Evolutionary conservation across 1,139 yeast species (phyloP).

Genomic region (Protomyces inundatus): DNA sequence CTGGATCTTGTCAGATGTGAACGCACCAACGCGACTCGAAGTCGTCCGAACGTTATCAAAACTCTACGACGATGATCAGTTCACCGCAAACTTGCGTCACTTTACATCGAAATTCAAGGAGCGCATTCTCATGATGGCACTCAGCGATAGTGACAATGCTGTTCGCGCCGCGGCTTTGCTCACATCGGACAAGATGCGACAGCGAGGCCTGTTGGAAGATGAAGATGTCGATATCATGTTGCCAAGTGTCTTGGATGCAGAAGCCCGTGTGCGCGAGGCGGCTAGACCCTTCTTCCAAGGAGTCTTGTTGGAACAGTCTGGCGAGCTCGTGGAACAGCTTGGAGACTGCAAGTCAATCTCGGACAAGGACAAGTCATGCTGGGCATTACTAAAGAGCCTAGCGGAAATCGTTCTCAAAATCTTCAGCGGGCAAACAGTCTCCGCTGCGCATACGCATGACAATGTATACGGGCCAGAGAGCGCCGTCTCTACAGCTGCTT

Average conservation of each 20-base stretch:
- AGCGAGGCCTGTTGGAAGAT: conserved; percentile 59
- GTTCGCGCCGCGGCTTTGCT: conserved; percentile 53
- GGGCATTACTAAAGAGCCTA: conserved; percentile 32
- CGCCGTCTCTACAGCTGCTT: conserved; percentile 33
- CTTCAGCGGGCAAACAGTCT: conserved; percentile 14
- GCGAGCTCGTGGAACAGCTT: conserved; percentile 1
- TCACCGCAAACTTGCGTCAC: conserved; percentile 53
- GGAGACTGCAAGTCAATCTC: too few relatives aligned
- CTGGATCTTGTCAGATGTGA: conserved; percentile 73
- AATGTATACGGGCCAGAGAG: conserved; percentile 31
- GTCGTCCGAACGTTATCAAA: conserved; percentile 52
- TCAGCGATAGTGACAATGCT: conserved; percentile 49
- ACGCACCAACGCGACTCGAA: conserved; percentile 57
- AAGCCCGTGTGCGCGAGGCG: conserved; percentile 38
- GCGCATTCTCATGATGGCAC: conserved; percentile 60
- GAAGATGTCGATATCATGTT: conserved; percentile 45
- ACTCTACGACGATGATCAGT: conserved; percentile 46
- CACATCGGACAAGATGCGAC: conserved; percentile 53
- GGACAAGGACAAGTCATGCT: too few relatives aligned
- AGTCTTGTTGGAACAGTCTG: conserved; percentile 33
- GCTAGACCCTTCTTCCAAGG: conserved; percentile 36
- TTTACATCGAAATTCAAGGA: conserved; percentile 66
- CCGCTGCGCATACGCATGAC: conserved; percentile 29
- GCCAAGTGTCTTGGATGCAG: conserved; percentile 47
- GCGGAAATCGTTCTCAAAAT: conserved; percentile 27